Conservation (phyloP, 1,139 yeast genomes). For the Blastobotrys malaysiensis region DNA sequence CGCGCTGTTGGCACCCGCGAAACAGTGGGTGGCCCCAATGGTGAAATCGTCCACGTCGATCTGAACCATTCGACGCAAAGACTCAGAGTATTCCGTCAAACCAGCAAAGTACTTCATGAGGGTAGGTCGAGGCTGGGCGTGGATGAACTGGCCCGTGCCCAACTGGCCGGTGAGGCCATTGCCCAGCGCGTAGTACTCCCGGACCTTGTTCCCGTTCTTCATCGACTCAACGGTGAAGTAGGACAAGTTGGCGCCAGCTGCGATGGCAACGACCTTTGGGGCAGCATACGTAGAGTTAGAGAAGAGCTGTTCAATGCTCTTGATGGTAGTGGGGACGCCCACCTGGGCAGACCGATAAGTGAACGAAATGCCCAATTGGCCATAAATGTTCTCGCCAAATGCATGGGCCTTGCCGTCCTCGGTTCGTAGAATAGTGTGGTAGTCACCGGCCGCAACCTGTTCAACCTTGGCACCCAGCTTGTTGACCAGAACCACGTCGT, state of each 20-base stretch:
- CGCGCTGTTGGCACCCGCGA: slow-evolving; percentile 35
- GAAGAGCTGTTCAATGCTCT: slow-evolving; percentile 29
- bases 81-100: slow-evolving; percentile 41
- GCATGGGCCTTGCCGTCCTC: slow-evolving; percentile 60
- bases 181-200: slow-evolving; percentile 53
- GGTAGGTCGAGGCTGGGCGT: slow-evolving; percentile 65
- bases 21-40: slow-evolving; percentile 60
- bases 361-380: slow-evolving; percentile 76
- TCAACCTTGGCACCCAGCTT: slow-evolving; percentile 35
- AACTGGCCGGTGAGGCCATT: slow-evolving; percentile 84
- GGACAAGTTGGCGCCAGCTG: slow-evolving; percentile 67
- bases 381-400: slow-evolving; percentile 79
- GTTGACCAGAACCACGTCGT: slow-evolving; percentile 31
- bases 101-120: slow-evolving; percentile 44
- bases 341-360: slow-evolving; percentile 58
- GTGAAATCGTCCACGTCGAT: slow-evolving; percentile 50
- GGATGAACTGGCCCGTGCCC: slow-evolving; percentile 72
- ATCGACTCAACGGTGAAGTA: slow-evolving; percentile 35
- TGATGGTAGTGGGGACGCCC: slow-evolving; percentile 54
- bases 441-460: slow-evolving; percentile 66
- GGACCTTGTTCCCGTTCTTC: slow-evolving; percentile 15
- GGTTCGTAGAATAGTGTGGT: slow-evolving; percentile 67
- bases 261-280: slow-evolving; percentile 41
- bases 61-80: slow-evolving; percentile 32
- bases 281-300: slow-evolving; percentile 25